These are phyloP conservation scores for Zarea fungicola DNA, from an alignment of 2,329 filamentous ascomycete genomes.

Conservation along the genomic window DNA sequence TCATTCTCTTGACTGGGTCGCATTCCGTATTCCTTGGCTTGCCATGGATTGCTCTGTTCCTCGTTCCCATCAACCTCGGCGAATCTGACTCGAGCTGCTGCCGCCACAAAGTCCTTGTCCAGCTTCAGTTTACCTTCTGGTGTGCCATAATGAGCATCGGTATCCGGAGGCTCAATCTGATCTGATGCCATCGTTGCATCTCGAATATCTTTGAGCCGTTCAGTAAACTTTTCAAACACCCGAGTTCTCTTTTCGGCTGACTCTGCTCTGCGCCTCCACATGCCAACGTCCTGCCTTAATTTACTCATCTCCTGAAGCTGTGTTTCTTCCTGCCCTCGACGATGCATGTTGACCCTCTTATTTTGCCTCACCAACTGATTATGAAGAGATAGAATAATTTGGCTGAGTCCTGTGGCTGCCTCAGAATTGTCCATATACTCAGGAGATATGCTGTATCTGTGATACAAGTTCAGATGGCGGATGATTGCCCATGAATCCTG, in stretches of 20 bases:
- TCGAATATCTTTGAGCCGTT: slow-evolving; percentile 28
- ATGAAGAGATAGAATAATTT: slow-evolving; percentile 7
- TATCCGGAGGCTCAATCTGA: background rate
- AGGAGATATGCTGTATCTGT: slow-evolving; percentile 1
- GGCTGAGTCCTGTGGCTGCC: background rate
- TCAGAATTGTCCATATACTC: background rate
- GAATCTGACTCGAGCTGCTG: slow-evolving; percentile 9
- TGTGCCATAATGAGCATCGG: background rate
- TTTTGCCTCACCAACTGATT: slow-evolving; percentile 4
- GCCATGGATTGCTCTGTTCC: background rate
- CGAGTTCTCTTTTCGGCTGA: slow-evolving; percentile 49
- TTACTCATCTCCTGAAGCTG: background rate
- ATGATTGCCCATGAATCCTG: slow-evolving; percentile 3
- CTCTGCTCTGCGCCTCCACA: slow-evolving; percentile 52
- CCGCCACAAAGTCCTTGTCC: slow-evolving; percentile 6
- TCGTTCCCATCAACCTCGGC: slow-evolving; percentile 8
- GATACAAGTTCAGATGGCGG: background rate
- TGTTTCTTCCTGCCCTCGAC: background rate
- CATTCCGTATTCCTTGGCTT: background rate
- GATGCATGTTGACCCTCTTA: background rate
- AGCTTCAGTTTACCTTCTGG: background rate
- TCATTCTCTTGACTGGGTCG: background rate
- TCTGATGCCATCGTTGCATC: slow-evolving; percentile 16
- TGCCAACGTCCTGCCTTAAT: slow-evolving; percentile 25
- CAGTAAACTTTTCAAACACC: slow-evolving; percentile 41